Percentiles rank a stretch among this genome's conserved stretches.
These are phyloP conservation scores for Podospora pseudoanserina DNA, from an alignment of 495 filamentous ascomycete genomes.

Conservation along the genomic window DNA sequence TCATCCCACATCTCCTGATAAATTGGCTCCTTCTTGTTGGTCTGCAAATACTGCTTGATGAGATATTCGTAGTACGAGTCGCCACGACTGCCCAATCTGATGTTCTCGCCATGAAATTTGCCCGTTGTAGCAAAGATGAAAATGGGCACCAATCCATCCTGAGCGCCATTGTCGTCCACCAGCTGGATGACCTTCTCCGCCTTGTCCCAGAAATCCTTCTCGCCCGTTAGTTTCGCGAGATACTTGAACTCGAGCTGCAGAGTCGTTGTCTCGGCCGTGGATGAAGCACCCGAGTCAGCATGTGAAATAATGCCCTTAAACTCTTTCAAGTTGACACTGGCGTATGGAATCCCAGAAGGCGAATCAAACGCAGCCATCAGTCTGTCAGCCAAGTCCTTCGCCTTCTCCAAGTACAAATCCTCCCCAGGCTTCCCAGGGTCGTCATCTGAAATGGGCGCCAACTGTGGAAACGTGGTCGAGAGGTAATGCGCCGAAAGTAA, in stretches of 20 bases:
- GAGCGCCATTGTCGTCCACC: conserved; percentile 70
- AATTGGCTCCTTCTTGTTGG: conserved; percentile 75
- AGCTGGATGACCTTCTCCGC: conserved; percentile 89
- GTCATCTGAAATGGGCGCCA: conserved; percentile 64
- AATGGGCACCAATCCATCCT: conserved; percentile 87
- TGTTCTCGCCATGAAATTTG: conserved; percentile 74
- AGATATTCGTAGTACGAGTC: conserved; percentile 98
- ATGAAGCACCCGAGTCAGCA: conserved; percentile 82
- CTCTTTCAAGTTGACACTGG: conserved; percentile 82
- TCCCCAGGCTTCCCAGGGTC: conserved; percentile 66
- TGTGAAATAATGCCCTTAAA: conserved; percentile 73
- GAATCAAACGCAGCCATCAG: conserved; percentile 86
- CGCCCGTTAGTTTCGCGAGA: conserved; percentile 88
- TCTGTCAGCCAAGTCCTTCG: conserved; percentile 84
- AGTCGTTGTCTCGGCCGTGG: conserved; percentile 87
- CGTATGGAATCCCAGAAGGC: conserved; percentile 77
- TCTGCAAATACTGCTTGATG: conserved; percentile 95
- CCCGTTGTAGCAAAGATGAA: conserved; percentile 79
- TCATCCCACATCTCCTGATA: conserved; percentile 94
- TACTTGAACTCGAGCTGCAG: conserved; percentile 98
- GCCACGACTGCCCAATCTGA: conserved; percentile 86
- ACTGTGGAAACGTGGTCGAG: conserved; percentile 63
- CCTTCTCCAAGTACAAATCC: conserved; percentile 94
- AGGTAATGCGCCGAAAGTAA: conserved; percentile 94
- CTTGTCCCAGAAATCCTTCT: conserved; percentile 83